These are phyloP conservation scores for Candida succiphila DNA, from an alignment of 805 yeast species.

Conservation along the genomic window DNA sequence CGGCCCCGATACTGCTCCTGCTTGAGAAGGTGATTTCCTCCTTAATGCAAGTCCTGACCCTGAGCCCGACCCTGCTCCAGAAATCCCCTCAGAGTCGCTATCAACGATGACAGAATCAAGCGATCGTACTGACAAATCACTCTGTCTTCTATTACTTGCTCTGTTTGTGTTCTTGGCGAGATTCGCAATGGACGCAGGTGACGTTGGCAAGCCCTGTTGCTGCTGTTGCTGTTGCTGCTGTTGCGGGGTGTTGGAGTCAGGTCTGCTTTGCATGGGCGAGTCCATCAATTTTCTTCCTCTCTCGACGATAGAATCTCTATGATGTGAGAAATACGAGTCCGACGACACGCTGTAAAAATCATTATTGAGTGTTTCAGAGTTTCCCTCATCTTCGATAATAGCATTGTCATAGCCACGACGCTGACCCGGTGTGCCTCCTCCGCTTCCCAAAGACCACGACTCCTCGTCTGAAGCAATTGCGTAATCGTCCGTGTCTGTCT, in stretches of 20 bases:
- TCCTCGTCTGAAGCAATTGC: slow-evolving; percentile 22
- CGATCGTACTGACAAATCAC: slow-evolving; percentile 19
- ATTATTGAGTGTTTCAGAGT: too few species aligned
- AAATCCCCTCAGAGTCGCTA: slow-evolving; percentile 15
- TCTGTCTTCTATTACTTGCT: slow-evolving; percentile 10
- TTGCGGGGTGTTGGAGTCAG: too few species aligned
- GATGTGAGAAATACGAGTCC: slow-evolving; percentile 23
- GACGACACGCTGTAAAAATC: slow-evolving; percentile 16
- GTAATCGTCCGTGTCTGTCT: slow-evolving; percentile 19
- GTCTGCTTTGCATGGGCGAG: too few species aligned
- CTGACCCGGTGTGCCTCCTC: slow-evolving; percentile 7
- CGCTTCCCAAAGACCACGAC: slow-evolving; percentile 18
- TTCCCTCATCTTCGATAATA: too few species aligned
- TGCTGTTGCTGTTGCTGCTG: not conserved
- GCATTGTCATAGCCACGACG: slow-evolving; percentile 1
- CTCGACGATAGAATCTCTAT: slow-evolving; percentile 17
- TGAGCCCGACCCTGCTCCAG: slow-evolving; percentile 4
- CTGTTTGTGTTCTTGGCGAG: not conserved
- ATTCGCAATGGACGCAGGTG: not conserved
- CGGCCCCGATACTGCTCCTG: slow-evolving; percentile 1
- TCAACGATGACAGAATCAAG: slow-evolving; percentile 5
- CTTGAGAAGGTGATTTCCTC: not conserved
- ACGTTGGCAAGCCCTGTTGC: not conserved
- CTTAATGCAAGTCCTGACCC: not conserved
- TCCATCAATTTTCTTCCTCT: slow-evolving; percentile 12